These are phyloP conservation scores for Paecilomyces formosus DNA, from an alignment of 2,329 filamentous ascomycete species.

Conservation along the genomic window DNA sequence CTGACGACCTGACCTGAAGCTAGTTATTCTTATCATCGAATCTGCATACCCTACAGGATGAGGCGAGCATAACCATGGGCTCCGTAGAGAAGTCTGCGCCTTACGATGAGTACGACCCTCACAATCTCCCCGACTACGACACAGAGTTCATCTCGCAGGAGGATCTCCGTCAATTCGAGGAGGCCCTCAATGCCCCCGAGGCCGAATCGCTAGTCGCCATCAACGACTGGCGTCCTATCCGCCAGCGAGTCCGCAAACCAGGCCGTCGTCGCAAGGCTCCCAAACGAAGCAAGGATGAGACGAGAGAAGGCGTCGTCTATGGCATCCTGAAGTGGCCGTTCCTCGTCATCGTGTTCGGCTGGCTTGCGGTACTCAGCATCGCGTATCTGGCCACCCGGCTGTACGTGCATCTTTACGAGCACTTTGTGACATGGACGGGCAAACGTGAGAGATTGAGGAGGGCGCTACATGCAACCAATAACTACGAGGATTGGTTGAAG, in stretches of 20 bases:
- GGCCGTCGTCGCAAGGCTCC: slow-evolving; percentile 36
- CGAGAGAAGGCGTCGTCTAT: slow-evolving; percentile 87
- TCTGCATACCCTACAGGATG: slow-evolving; percentile 14
- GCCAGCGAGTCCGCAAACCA: slow-evolving; percentile 56
- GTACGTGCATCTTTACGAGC: slow-evolving; percentile 91
- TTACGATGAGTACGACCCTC: slow-evolving; percentile 57
- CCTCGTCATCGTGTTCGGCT: slow-evolving; percentile 68
- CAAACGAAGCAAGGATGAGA: slow-evolving; percentile 72
- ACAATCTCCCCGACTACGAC: slow-evolving; percentile 68
- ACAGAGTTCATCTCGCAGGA: slow-evolving; percentile 66
- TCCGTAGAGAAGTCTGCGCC: slow-evolving; percentile 16
- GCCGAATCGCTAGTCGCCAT: slow-evolving; percentile 72
- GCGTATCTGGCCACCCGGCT: slow-evolving; percentile 74
- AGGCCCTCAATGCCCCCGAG: slow-evolving; percentile 75
- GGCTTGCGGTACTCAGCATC: slow-evolving; percentile 66
- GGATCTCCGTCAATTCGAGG: slow-evolving; percentile 71
- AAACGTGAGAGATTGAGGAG: slow-evolving; percentile 63
- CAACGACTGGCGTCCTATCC: slow-evolving; percentile 92
- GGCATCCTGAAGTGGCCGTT: slow-evolving; percentile 87
- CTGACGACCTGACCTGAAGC: not conserved
- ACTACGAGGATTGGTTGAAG: slow-evolving; percentile 75
- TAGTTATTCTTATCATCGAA: not conserved
- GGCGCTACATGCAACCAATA: slow-evolving; percentile 62
- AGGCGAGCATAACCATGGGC: slow-evolving; percentile 19
- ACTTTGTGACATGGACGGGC: slow-evolving; percentile 83